Percentiles rank a stretch among this genome's conserved stretches.
phyloP scores from a whole-genome alignment of 2,329 filamentous ascomycete species.

The Ophiostoma fasciatum region DNA sequence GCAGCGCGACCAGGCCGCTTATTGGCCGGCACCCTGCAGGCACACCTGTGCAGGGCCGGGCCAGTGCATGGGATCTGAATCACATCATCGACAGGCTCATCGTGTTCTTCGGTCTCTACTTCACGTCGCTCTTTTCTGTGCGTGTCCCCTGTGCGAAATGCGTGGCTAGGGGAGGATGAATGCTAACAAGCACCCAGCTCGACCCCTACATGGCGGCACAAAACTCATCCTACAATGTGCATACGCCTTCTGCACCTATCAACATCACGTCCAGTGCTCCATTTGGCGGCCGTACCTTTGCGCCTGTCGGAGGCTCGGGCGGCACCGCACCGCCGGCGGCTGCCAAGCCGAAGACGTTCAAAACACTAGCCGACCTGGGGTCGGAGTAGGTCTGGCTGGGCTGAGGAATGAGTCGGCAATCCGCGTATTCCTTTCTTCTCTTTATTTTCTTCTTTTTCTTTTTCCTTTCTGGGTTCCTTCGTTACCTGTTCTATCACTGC shows the following conservation, averaged over 20 bases:
- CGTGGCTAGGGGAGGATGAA: too few species aligned
- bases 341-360: conserved; percentile 24
- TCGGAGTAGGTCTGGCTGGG: conserved; percentile 9
- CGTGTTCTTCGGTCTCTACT: conserved; percentile 44
- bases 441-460: neutral
- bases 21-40: neutral
- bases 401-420: too few species aligned
- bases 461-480: too few species aligned
- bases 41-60: conserved; percentile 9
- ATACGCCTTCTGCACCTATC: conserved; percentile 18
- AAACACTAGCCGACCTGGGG: conserved; percentile 39
- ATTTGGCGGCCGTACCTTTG: conserved; percentile 6
- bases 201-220: conserved; percentile 48
- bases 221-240: conserved; percentile 42
- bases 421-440: neutral
- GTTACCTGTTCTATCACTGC: too few species aligned
- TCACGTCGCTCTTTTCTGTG: conserved; percentile 41
- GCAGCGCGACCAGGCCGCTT: too few species aligned
- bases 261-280: neutral
- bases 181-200: too few species aligned
- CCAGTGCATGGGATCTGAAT: conserved; percentile 21
- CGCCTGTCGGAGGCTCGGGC: conserved; percentile 8
- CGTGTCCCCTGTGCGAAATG: neutral
- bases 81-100: conserved; percentile 34
- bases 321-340: conserved; percentile 12